Evolutionary conservation across 2,329 filamentous ascomycete species (phyloP).

Genomic region (Diaporthe velutina): DNA sequence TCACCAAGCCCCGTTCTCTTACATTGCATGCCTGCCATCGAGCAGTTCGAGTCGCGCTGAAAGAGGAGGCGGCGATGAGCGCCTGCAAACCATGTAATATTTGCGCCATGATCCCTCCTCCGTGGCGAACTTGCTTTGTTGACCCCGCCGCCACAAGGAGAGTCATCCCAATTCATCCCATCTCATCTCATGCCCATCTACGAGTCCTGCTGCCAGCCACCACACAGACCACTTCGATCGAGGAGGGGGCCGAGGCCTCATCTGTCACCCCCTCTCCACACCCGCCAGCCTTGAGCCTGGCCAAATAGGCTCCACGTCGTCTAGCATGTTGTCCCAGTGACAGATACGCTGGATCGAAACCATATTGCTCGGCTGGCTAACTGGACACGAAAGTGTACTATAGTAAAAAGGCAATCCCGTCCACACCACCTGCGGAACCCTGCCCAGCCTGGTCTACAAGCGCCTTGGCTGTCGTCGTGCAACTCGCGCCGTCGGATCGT

Average conservation of each 20-base stretch:
- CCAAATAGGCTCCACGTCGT: not conserved
- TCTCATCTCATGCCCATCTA: not conserved
- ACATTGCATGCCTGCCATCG: not conserved
- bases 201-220: not conserved
- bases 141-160: conserved; percentile 19
- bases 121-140: conserved; percentile 5
- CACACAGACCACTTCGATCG: not conserved
- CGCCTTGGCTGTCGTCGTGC: conserved; percentile 14
- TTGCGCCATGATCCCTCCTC: conserved; percentile 8
- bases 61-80: not conserved
- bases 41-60: not conserved
- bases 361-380: not conserved
- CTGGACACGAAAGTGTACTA: not conserved
- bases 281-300: not conserved
- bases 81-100: not conserved
- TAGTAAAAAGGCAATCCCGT: not conserved
- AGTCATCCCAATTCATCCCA: conserved; percentile 17
- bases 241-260: not conserved
- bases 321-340: not conserved
- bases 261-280: conserved; percentile 3
- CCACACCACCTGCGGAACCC: not conserved
- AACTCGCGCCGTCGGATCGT: conserved; percentile 25
- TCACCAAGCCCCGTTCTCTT: not conserved
- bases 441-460: not conserved
- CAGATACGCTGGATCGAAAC: not conserved